These are phyloP conservation scores for Teratosphaeria destructans DNA, from an alignment of 2,329 filamentous ascomycete genomes.

Conservation along the genomic window DNA sequence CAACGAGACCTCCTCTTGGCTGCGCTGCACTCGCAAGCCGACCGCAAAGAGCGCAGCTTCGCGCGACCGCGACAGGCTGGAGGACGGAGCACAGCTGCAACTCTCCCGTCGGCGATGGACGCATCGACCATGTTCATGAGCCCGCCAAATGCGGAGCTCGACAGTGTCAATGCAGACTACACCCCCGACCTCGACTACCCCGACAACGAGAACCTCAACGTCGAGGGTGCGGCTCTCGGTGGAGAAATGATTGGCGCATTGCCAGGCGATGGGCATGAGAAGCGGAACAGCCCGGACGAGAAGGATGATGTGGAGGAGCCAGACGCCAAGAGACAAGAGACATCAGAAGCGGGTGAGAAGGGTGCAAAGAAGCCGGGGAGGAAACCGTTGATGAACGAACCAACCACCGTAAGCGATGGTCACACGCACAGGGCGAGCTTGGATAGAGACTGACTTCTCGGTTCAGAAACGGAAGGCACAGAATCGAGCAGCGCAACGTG, in stretches of 20 bases:
- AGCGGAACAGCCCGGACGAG: slow-evolving; percentile 6
- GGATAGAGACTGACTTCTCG: neutral
- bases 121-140: slow-evolving; percentile 18
- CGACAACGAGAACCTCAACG: slow-evolving; percentile 67
- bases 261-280: slow-evolving; percentile 39
- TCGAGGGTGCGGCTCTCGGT: slow-evolving; percentile 50
- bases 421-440: neutral
- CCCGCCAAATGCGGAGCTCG: slow-evolving; percentile 17
- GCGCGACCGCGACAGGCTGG: neutral
- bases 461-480: slow-evolving; percentile 86
- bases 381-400: slow-evolving; percentile 91
- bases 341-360: slow-evolving; percentile 68
- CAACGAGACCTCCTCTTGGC: slow-evolving; percentile 36
- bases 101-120: slow-evolving; percentile 11
- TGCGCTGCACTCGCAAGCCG: slow-evolving; percentile 34
- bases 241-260: slow-evolving; percentile 65
- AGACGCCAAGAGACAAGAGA: slow-evolving; percentile 67
- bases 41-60: slow-evolving; percentile 15
- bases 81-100: neutral
- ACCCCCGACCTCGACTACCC: slow-evolving; percentile 79
- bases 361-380: slow-evolving; percentile 89
- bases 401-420: slow-evolving; percentile 68
- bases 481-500: slow-evolving; percentile 82
- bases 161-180: slow-evolving; percentile 21
- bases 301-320: slow-evolving; percentile 41